phyloP scores from a whole-genome alignment of 1,284 basidiomycete genomes.

The Sanguinoderma infundibulare region DNA sequence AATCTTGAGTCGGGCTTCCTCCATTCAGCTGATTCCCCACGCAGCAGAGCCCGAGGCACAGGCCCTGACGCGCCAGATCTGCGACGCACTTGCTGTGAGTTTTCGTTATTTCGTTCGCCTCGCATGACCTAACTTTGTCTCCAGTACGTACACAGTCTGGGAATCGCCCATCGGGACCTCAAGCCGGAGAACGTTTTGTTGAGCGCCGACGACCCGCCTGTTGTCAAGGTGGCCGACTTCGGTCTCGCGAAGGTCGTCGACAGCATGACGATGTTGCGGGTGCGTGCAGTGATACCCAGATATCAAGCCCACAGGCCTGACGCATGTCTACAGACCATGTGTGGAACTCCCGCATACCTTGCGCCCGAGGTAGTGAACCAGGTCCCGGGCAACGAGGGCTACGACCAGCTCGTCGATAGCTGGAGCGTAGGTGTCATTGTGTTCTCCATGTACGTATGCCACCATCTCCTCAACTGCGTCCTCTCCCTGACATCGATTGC shows the following conservation, averaged over 20 bases:
- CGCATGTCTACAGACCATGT: conserved; percentile 66
- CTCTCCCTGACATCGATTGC: not conserved
- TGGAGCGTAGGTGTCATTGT: conserved; percentile 95
- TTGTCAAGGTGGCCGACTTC: conserved; percentile 89
- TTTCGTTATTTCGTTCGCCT: not conserved
- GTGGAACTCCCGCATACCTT: conserved; percentile 84
- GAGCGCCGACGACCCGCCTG: conserved; percentile 64
- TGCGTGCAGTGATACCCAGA: conserved; percentile 36
- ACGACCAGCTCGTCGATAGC: conserved; percentile 85
- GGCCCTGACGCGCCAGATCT: conserved; percentile 76
- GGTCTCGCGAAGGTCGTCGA: conserved; percentile 90
- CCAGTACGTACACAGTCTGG: conserved; percentile 76
- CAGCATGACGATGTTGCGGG: conserved; percentile 70
- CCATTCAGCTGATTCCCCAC: not conserved
- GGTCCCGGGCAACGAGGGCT: conserved; percentile 63
- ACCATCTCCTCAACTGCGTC: not conserved
- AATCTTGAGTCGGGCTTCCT: conserved; percentile 12
- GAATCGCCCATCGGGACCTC: conserved; percentile 88
- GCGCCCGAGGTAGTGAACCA: conserved; percentile 90
- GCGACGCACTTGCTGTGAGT: conserved; percentile 69
- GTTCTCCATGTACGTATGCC: conserved; percentile 72
- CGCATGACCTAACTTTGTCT: conserved; percentile 14
- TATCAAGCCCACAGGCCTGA: conserved; percentile 5
- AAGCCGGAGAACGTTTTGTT: conserved; percentile 91
- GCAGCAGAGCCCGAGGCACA: conserved; percentile 60